Conservation (phyloP, 805 yeast species). For the Hanseniaspora hatyaiensis region DNA sequence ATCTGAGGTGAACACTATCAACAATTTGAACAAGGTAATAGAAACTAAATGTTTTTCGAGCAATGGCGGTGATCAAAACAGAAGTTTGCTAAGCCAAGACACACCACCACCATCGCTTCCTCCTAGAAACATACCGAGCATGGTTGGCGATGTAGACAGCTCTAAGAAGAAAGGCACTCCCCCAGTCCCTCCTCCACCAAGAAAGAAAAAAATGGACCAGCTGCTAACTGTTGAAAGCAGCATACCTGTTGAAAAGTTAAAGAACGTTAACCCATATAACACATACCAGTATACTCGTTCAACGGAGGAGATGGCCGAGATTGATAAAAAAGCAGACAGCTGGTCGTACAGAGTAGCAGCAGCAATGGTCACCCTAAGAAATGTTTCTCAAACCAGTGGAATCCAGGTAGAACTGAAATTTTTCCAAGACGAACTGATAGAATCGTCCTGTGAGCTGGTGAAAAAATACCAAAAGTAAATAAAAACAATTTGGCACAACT, state of each 20-base stretch:
- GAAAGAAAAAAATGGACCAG: slow-evolving; percentile 3
- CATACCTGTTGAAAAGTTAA: background rate
- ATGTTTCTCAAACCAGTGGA: slow-evolving; percentile 16
- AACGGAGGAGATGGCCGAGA: slow-evolving; percentile 16
- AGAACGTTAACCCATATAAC: slow-evolving; percentile 6
- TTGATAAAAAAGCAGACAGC: slow-evolving; percentile 41
- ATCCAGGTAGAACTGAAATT: slow-evolving; percentile 24
- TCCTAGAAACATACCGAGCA: slow-evolving; percentile 23
- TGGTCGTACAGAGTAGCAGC: slow-evolving; percentile 47
- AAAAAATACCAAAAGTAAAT: background rate
- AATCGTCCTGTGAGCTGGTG: slow-evolving; percentile 20
- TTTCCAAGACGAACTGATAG: slow-evolving; percentile 24
- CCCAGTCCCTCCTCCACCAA: slow-evolving; percentile 21
- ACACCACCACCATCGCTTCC: slow-evolving; percentile 29
- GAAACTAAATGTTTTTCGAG: slow-evolving; percentile 21
- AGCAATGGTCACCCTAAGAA: slow-evolving; percentile 27
- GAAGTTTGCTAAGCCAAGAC: background rate
- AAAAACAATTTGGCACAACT: no score
- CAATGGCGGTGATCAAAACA: slow-evolving; percentile 5
- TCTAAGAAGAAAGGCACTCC: slow-evolving; percentile 16
- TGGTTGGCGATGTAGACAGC: no score
- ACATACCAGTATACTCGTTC: background rate
- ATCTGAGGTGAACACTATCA: slow-evolving; percentile 25
- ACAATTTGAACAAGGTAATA: slow-evolving; percentile 25
- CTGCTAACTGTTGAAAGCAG: background rate